Percentiles rank a stretch among this genome's conserved stretches.
Evolutionary conservation across 2,329 filamentous ascomycete species (phyloP).

Genomic region (Thielaviopsis cerberus): DNA sequence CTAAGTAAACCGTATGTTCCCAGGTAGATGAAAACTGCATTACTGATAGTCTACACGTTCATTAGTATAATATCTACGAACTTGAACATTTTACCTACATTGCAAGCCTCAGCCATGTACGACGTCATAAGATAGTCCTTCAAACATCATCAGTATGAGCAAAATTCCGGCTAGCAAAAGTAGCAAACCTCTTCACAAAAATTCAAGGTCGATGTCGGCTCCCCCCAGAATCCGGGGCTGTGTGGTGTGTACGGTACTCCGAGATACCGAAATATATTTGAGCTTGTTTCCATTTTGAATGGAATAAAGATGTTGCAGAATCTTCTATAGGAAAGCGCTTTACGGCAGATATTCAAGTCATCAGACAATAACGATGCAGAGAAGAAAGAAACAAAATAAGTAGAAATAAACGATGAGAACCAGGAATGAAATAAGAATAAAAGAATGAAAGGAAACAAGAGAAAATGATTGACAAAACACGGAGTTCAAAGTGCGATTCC

Average conservation of each 20-base stretch:
- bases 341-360: neutral
- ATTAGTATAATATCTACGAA: no score
- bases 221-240: slow-evolving; percentile 41
- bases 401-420: neutral
- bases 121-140: slow-evolving; percentile 49
- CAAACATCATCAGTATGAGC: neutral
- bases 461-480: neutral
- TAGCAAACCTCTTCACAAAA: slow-evolving; percentile 57
- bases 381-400: neutral
- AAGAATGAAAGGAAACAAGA: no score
- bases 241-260: slow-evolving; percentile 26
- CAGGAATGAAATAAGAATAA: neutral
- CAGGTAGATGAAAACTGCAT: slow-evolving; percentile 62
- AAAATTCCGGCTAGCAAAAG: neutral
- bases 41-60: slow-evolving; percentile 60
- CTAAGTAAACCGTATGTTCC: slow-evolving; percentile 57
- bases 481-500: neutral
- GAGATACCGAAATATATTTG: slow-evolving; percentile 11
- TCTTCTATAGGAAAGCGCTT: neutral
- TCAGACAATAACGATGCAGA: neutral
- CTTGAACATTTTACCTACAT: slow-evolving; percentile 26
- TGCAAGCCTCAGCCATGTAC: slow-evolving; percentile 62
- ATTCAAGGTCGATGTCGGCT: slow-evolving; percentile 54
- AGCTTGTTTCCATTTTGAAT: neutral
- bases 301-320: neutral